phyloP scores from a whole-genome alignment of 495 filamentous ascomycete species.

The Cercophora samala region DNA sequence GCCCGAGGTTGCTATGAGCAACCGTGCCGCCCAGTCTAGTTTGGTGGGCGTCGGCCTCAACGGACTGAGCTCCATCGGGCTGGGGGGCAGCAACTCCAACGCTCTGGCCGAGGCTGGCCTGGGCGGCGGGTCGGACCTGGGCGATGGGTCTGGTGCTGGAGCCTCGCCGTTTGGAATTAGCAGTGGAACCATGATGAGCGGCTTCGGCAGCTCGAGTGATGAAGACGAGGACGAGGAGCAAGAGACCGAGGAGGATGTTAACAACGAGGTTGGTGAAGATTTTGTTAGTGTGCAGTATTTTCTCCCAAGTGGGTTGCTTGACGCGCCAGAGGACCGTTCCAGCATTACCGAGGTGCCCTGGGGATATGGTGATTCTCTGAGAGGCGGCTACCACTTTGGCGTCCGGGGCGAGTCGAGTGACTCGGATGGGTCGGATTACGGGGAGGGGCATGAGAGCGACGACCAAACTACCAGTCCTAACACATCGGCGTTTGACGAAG shows the following conservation, averaged over 20 bases:
- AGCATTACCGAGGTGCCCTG: background rate
- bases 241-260: slow-evolving; percentile 68
- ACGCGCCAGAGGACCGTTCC: background rate
- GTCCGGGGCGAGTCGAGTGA: background rate
- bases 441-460: background rate
- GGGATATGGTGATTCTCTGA: background rate
- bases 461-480: background rate
- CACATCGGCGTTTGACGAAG: background rate
- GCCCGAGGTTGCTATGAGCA: slow-evolving; percentile 73
- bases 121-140: slow-evolving; percentile 70
- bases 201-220: slow-evolving; percentile 93
- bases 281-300: slow-evolving; percentile 1
- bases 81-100: slow-evolving; percentile 54
- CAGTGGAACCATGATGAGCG: slow-evolving; percentile 72
- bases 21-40: slow-evolving; percentile 32
- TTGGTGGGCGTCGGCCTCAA: slow-evolving; percentile 44
- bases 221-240: slow-evolving; percentile 96
- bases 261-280: slow-evolving; percentile 46
- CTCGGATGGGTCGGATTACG: background rate
- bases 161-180: slow-evolving; percentile 65
- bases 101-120: slow-evolving; percentile 75
- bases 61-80: slow-evolving; percentile 42
- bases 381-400: background rate
- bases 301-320: slow-evolving; percentile 9
- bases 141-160: slow-evolving; percentile 60